Evolutionary conservation across 768 basidiomycete species (phyloP).

Genomic region (Panellus pusillus): DNA sequence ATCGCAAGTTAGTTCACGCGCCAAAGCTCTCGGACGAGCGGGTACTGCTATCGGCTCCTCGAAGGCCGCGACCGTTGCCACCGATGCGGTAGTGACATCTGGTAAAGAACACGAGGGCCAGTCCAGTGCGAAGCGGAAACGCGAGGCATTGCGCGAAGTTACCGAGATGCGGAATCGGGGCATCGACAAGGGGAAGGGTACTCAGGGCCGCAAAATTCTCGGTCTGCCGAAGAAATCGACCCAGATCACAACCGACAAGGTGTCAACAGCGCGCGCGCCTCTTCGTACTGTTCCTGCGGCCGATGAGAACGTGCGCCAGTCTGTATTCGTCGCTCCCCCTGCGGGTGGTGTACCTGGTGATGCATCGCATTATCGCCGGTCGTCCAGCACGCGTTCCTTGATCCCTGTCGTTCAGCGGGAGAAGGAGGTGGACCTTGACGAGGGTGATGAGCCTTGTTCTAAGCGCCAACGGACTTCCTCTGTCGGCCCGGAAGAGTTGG

Average conservation of each 20-base stretch:
- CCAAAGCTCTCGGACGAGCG: constrained; percentile 1
- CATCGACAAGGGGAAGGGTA: neutral
- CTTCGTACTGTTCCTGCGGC: neutral
- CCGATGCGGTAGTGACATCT: constrained; percentile 4
- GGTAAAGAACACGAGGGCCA: constrained; percentile 2
- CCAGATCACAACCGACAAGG: neutral
- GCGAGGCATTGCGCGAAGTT: constrained; percentile 16
- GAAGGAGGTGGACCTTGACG: constrained; percentile 3
- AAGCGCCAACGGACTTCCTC: constrained; percentile 28
- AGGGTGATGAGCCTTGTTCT: constrained; percentile 6
- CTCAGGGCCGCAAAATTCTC: constrained; percentile 9
- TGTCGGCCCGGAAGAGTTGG: constrained; percentile 33
- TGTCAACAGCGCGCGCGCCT: neutral
- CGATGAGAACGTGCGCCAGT: neutral
- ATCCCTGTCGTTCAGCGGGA: constrained; percentile 15
- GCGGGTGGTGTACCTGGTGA: neutral
- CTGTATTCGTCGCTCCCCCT: constrained; percentile 3
- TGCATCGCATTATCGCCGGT: neutral
- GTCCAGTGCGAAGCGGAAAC: constrained; percentile 19
- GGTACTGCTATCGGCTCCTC: neutral
- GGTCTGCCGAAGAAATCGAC: constrained; percentile 14
- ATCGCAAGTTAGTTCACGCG: constrained; percentile 1
- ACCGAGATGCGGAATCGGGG: constrained; percentile 5
- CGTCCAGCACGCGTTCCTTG: constrained; percentile 3
- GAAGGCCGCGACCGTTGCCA: neutral